A percentile compares a stretch with the other conserved stretches of the same genome.
These are phyloP conservation scores for Solanum boliviense DNA, from an alignment of 257 asterid genomes.

Conservation along the genomic window DNA sequence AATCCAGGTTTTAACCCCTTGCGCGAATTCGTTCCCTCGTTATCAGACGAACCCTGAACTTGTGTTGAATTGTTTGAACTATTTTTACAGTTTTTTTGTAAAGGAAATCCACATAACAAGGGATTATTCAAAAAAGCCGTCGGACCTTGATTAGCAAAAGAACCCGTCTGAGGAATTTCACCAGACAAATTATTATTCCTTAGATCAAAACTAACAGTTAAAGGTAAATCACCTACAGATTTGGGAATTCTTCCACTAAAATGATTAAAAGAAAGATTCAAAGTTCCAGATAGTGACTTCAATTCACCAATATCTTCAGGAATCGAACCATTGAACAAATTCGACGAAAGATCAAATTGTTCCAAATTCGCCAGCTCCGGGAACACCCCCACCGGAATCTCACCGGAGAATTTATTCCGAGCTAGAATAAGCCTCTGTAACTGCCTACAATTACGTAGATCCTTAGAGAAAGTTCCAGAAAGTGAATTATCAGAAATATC, in stretches of 20 bases:
- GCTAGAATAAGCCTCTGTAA: slow-evolving; percentile 62
- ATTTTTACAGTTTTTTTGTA: slow-evolving; percentile 56
- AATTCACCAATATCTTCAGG: slow-evolving; percentile 80
- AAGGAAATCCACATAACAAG: slow-evolving; percentile 84
- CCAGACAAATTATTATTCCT: slow-evolving; percentile 68
- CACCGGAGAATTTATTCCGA: slow-evolving; percentile 51
- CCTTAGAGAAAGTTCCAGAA: slow-evolving; percentile 55
- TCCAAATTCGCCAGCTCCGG: slow-evolving; percentile 70
- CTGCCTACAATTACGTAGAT: slow-evolving; percentile 67
- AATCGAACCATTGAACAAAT: slow-evolving; percentile 53
- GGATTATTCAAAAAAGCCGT: slow-evolving; percentile 81
- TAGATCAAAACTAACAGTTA: slow-evolving; percentile 85
- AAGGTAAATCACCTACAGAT: slow-evolving; percentile 60
- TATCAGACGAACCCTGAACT: slow-evolving; percentile 16
- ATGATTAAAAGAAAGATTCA: slow-evolving; percentile 73
- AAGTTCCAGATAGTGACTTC: slow-evolving; percentile 67
- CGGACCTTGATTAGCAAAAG: slow-evolving; percentile 91
- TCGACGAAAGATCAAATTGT: slow-evolving; percentile 70
- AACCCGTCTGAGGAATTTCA: slow-evolving; percentile 85
- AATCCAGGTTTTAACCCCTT: slow-evolving; percentile 67
- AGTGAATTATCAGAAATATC: slow-evolving; percentile 70
- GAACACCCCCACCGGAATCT: slow-evolving; percentile 60
- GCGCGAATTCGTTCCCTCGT: slow-evolving; percentile 10
- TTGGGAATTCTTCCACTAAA: slow-evolving; percentile 64
- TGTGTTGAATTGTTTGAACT: slow-evolving; percentile 22